Conservation (phyloP, 176 grass and related monocot genomes). For the Thalia dealbata region DNA sequence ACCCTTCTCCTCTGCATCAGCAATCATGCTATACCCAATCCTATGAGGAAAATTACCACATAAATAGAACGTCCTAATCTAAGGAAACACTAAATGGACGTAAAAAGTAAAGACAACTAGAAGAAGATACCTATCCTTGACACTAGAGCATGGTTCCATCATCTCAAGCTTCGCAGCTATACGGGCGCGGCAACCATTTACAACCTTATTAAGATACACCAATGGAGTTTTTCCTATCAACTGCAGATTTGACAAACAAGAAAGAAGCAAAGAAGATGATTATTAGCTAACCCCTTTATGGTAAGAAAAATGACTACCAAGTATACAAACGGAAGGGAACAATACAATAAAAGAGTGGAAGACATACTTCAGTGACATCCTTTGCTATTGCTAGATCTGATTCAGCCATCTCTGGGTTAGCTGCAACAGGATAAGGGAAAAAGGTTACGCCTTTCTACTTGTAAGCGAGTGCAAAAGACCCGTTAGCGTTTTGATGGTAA, state of each 20-base stretch:
- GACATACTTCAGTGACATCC: conserved; percentile 32
- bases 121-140: conserved; percentile 37
- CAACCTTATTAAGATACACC: conserved; percentile 45
- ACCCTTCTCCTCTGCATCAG: conserved; percentile 36
- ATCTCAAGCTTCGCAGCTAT: conserved; percentile 44
- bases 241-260: conserved; percentile 4
- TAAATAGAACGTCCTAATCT: neutral
- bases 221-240: conserved; percentile 44
- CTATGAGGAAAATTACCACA: conserved; percentile 13
- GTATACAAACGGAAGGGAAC: neutral
- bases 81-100: neutral
- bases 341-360: neutral
- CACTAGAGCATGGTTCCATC: conserved; percentile 50
- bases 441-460: no score
- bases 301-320: neutral
- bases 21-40: conserved; percentile 43
- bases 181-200: conserved; percentile 27
- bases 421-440: conserved; percentile 15
- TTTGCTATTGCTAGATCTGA: conserved; percentile 20
- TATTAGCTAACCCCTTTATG: neutral
- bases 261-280: conserved; percentile 3
- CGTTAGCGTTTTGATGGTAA: neutral
- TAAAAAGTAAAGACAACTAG: conserved; percentile 8
- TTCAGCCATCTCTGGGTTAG: conserved; percentile 19
- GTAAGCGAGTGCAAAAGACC: neutral